phyloP scores from a whole-genome alignment of 805 yeast species.

The Pichia heedii region DNA sequence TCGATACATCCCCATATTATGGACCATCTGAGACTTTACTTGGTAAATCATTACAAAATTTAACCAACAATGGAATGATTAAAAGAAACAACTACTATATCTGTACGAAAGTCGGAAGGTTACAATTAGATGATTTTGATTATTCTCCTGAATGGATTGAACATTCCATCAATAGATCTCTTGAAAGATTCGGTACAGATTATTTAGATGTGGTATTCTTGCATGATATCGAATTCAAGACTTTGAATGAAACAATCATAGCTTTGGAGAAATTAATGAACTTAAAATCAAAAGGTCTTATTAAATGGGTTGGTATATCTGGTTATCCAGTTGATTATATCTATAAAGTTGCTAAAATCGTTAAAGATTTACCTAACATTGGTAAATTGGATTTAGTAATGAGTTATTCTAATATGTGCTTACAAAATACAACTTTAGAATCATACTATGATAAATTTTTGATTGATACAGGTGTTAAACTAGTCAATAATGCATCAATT shows the following conservation, averaged over 20 bases:
- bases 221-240: conserved; percentile 83
- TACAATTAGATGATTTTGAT: conserved; percentile 61
- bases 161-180: conserved; percentile 55
- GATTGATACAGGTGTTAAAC: conserved; percentile 43
- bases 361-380: conserved; percentile 31
- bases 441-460: conserved; percentile 41
- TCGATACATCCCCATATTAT: conserved; percentile 91
- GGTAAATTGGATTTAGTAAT: conserved; percentile 68
- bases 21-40: conserved; percentile 76
- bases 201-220: conserved; percentile 78
- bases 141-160: conserved; percentile 56
- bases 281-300: conserved; percentile 55
- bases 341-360: conserved; percentile 38
- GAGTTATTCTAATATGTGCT: conserved; percentile 72
- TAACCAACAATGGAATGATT: conserved; percentile 28
- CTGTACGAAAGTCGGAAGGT: conserved; percentile 82
- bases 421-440: conserved; percentile 59
- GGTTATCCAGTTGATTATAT: conserved; percentile 80
- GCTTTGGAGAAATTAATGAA: conserved; percentile 55
- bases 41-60: conserved; percentile 51
- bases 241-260: conserved; percentile 40
- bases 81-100: conserved; percentile 59
- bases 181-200: conserved; percentile 51
- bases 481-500: conserved; percentile 75
- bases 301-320: conserved; percentile 64